Percentiles rank a stretch among this genome's conserved stretches.
Conservation (phyloP, 2,329 filamentous ascomycete species). For the Biscogniauxia mediterranea region DNA sequence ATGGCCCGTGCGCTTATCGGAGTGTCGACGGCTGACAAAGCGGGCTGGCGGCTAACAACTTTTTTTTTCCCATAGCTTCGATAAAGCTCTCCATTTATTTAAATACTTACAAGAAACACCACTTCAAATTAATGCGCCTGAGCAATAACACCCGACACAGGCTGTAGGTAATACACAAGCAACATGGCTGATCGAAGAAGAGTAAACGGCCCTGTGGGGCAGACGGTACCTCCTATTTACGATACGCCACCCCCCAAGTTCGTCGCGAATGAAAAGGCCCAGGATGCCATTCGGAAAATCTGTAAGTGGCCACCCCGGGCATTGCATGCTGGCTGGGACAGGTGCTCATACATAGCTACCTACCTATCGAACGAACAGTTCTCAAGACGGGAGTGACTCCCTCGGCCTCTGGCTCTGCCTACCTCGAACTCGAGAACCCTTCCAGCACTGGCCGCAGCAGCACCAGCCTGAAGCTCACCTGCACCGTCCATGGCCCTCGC, state of each 20-base stretch:
- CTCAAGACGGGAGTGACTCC: slow-evolving; percentile 90
- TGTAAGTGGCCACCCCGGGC: slow-evolving; percentile 55
- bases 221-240: slow-evolving; percentile 73
- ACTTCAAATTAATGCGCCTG: slow-evolving; percentile 14
- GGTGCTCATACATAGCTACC: slow-evolving; percentile 2
- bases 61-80: slow-evolving; percentile 9
- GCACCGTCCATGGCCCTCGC: slow-evolving; percentile 89
- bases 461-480: slow-evolving; percentile 83
- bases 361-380: slow-evolving; percentile 49
- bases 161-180: too few relatives aligned
- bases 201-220: slow-evolving; percentile 81
- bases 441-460: slow-evolving; percentile 43
- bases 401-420: slow-evolving; percentile 90
- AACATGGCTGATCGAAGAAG: slow-evolving; percentile 80
- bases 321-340: slow-evolving; percentile 1
- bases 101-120: too few relatives aligned
- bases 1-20: slow-evolving; percentile 10
- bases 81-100: slow-evolving; percentile 5
- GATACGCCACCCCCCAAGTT: slow-evolving; percentile 44
- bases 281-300: slow-evolving; percentile 77
- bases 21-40: slow-evolving; percentile 3
- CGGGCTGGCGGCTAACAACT: slow-evolving; percentile 9
- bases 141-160: neutral
- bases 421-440: slow-evolving; percentile 64
- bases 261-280: slow-evolving; percentile 56